Conservation (phyloP, 148 eudicot species). For the Talinum fruticosum region DNA sequence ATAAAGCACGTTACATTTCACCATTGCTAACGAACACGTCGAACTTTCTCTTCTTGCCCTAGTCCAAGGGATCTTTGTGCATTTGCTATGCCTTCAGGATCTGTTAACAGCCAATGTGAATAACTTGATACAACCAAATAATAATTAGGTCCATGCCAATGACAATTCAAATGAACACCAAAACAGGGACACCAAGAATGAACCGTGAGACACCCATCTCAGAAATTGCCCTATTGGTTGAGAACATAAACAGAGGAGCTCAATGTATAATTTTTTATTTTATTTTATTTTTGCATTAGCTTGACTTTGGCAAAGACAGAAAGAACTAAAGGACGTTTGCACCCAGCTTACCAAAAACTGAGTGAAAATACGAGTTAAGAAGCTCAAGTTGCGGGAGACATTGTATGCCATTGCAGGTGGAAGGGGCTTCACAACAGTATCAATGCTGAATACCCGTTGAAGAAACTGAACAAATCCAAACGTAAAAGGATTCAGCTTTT, state of each 20-base stretch:
- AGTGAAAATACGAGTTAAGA: constrained; percentile 93
- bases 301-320: neutral
- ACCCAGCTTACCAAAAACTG: constrained; percentile 74
- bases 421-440: constrained; percentile 91
- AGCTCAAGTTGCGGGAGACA: constrained; percentile 78
- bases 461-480: constrained; percentile 63
- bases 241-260: neutral
- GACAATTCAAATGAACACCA: neutral
- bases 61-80: constrained; percentile 92
- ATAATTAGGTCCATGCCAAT: neutral
- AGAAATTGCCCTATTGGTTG: neutral
- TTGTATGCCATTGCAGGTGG: constrained; percentile 80
- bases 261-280: neutral
- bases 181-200: neutral
- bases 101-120: constrained; percentile 37
- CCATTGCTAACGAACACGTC: constrained; percentile 50
- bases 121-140: neutral
- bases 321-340: constrained; percentile 2
- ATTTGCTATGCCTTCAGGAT: constrained; percentile 87
- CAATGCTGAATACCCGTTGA: constrained; percentile 78
- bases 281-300: neutral
- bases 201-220: neutral
- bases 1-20: neutral
- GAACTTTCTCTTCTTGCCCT: constrained; percentile 84
- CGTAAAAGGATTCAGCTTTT: constrained; percentile 2